Evolutionary conservation across 2,329 filamentous ascomycete genomes (phyloP).

Genomic region (Monilinia fructigena): DNA sequence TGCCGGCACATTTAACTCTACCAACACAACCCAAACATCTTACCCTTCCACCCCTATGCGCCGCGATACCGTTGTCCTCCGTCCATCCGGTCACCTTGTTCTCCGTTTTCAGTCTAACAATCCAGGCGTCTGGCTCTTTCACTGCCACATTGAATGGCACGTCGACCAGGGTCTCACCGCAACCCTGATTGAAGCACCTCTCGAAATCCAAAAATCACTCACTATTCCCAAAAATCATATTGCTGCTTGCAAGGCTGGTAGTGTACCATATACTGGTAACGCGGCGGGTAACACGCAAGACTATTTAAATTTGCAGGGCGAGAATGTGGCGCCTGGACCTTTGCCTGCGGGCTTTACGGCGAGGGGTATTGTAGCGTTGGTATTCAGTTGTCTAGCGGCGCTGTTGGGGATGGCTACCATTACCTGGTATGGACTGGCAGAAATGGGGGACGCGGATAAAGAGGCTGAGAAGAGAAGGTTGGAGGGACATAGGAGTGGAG

Average conservation of each 20-base stretch:
- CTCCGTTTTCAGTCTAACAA: slow-evolving; percentile 68
- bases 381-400: slow-evolving; percentile 37
- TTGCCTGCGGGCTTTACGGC: slow-evolving; percentile 38
- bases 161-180: slow-evolving; percentile 64
- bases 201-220: slow-evolving; percentile 42
- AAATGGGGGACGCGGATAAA: slow-evolving; percentile 37
- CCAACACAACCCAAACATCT: slow-evolving; percentile 46
- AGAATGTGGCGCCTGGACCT: slow-evolving; percentile 31
- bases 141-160: slow-evolving; percentile 82
- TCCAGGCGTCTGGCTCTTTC: slow-evolving; percentile 70
- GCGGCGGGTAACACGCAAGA: slow-evolving; percentile 70
- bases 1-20: slow-evolving; percentile 53
- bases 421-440: slow-evolving; percentile 38
- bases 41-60: slow-evolving; percentile 60
- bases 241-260: slow-evolving; percentile 55
- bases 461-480: slow-evolving; percentile 30
- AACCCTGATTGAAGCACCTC: slow-evolving; percentile 49
- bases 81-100: slow-evolving; percentile 65
- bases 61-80: slow-evolving; percentile 66
- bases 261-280: slow-evolving; percentile 61
- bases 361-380: slow-evolving; percentile 38
- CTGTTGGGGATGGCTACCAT: slow-evolving; percentile 37
- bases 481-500: neutral
- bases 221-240: slow-evolving; percentile 59
- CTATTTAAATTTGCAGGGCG: slow-evolving; percentile 61